phyloP scores from a whole-genome alignment of 352 stramenopile species.

The Phytophthora ramorum region DNA sequence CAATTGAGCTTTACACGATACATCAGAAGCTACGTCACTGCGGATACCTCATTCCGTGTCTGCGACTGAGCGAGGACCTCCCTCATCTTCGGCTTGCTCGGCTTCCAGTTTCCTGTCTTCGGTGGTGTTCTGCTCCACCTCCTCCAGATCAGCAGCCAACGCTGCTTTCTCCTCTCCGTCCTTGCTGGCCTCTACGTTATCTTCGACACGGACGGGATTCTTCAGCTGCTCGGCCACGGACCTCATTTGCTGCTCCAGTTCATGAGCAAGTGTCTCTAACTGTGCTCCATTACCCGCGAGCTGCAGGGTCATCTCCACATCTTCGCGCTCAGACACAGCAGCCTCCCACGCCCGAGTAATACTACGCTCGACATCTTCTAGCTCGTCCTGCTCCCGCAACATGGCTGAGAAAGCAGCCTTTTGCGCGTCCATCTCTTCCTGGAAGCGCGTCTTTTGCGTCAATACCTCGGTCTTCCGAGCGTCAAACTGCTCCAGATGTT shows the following conservation, averaged over 20 bases:
- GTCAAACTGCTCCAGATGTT: constrained; percentile 39
- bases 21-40: background rate
- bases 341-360: constrained; percentile 47
- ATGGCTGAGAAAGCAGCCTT: constrained; percentile 49
- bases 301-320: constrained; percentile 76
- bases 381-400: constrained; percentile 58
- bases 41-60: background rate
- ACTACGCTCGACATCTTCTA: constrained; percentile 47
- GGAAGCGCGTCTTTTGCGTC: constrained; percentile 45
- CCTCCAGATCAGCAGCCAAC: background rate
- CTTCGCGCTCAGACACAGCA: constrained; percentile 55
- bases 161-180: background rate
- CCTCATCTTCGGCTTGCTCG: background rate
- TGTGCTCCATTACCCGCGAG: constrained; percentile 57
- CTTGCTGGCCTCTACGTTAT: constrained; percentile 1
- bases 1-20: background rate
- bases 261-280: constrained; percentile 37
- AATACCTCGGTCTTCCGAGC: constrained; percentile 42
- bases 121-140: background rate
- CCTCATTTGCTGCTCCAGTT: constrained; percentile 35
- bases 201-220: constrained; percentile 11
- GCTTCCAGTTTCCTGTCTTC: background rate
- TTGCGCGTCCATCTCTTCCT: constrained; percentile 67
- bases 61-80: background rate
- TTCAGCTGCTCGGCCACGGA: constrained; percentile 27